Conservation (phyloP, 345 rosid genomes). For the Pugionium dolabratum region DNA sequence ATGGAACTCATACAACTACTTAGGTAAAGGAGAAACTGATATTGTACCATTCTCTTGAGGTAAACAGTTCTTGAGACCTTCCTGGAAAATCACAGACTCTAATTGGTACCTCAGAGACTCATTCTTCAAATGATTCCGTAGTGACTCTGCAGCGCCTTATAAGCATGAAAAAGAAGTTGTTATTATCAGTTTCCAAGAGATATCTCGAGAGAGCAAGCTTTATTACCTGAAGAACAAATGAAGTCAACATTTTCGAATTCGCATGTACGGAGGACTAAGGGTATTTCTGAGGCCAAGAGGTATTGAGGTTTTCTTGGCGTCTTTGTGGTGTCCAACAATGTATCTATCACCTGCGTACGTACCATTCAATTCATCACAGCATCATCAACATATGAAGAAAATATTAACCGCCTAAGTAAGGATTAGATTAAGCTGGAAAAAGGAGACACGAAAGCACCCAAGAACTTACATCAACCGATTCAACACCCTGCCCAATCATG, state of each 20-base stretch:
- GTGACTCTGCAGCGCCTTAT: constrained; percentile 61
- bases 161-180: constrained; percentile 25
- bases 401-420: neutral
- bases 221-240: constrained; percentile 72
- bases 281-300: constrained; percentile 77
- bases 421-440: constrained; percentile 18
- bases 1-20: constrained; percentile 16
- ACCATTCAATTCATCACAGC: neutral
- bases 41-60: constrained; percentile 49
- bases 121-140: constrained; percentile 62
- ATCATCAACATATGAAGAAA: neutral
- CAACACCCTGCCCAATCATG: constrained; percentile 89
- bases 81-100: constrained; percentile 72
- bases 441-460: constrained; percentile 14
- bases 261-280: constrained; percentile 77
- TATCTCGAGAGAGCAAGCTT: neutral
- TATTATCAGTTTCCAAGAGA: neutral
- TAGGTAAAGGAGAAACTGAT: constrained; percentile 19
- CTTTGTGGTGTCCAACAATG: constrained; percentile 59
- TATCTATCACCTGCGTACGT: constrained; percentile 61
- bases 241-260: constrained; percentile 71
- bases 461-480: constrained; percentile 70
- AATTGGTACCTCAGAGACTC: constrained; percentile 58
- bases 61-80: constrained; percentile 59
- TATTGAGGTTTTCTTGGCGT: constrained; percentile 82